Percentiles rank a stretch among this genome's conserved stretches.
phyloP scores from a whole-genome alignment of 768 basidiomycete genomes.

The Mycena metata region DNA sequence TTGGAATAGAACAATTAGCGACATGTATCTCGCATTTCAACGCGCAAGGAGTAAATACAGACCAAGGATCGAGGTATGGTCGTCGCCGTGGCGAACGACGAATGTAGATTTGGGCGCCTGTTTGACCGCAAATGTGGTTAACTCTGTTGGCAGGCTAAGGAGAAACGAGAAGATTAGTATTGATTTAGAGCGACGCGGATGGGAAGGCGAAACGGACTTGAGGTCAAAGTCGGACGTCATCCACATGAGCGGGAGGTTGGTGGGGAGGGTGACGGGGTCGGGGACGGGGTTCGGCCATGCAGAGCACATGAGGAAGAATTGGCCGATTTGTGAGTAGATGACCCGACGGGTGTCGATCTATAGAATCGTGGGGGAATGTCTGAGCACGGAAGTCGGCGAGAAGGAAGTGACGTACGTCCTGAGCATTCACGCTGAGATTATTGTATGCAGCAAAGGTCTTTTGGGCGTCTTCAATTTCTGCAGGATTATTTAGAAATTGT shows the following conservation, averaged over 20 bases:
- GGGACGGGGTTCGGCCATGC: constrained; percentile 18
- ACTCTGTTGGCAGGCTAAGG: constrained; percentile 29
- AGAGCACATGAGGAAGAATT: constrained; percentile 16
- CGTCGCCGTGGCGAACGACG: constrained; percentile 34
- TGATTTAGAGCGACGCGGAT: background rate
- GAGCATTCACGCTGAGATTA: constrained; percentile 11
- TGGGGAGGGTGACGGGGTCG: constrained; percentile 1
- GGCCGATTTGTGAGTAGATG: constrained; percentile 25
- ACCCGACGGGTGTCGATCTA: constrained; percentile 13
- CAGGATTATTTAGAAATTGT: background rate
- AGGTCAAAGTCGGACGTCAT: constrained; percentile 32
- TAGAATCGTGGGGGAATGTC: background rate
- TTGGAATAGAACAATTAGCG: background rate
- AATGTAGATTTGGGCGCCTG: constrained; percentile 31
- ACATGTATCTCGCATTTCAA: background rate
- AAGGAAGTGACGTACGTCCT: background rate
- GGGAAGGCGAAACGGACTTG: constrained; percentile 16
- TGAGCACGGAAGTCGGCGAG: too few relatives aligned
- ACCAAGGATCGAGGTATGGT: constrained; percentile 38
- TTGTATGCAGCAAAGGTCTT: constrained; percentile 27
- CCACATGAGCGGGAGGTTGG: constrained; percentile 18
- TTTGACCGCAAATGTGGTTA: constrained; percentile 29
- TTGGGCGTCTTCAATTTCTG: constrained; percentile 4
- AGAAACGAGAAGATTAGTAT: background rate
- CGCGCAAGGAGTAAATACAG: background rate